Evolutionary conservation across 768 basidiomycete genomes (phyloP).

Genomic region (Lactarius psammicola): DNA sequence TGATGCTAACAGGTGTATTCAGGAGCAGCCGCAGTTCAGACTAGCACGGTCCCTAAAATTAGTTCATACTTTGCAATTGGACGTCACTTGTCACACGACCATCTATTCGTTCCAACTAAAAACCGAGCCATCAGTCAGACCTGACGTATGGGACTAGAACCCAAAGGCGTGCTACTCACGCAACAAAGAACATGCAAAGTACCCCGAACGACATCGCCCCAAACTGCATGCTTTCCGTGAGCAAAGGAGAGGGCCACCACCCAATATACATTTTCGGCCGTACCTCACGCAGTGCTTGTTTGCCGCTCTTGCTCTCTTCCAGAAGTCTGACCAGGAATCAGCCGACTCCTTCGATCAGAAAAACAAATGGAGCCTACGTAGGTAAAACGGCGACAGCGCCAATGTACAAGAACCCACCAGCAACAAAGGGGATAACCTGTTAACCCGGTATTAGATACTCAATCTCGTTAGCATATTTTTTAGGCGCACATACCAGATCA

Average conservation of each 20-base stretch:
- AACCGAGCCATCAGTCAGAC: slow-evolving; percentile 25
- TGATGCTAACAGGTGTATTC: neutral
- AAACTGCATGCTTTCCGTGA: slow-evolving; percentile 54
- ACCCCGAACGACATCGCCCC: slow-evolving; percentile 90
- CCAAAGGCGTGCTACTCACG: slow-evolving; percentile 54
- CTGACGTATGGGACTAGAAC: slow-evolving; percentile 21
- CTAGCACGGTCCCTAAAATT: slow-evolving; percentile 12
- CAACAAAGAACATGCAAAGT: slow-evolving; percentile 87
- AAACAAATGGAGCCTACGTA: slow-evolving; percentile 55
- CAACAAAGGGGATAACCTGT: slow-evolving; percentile 86
- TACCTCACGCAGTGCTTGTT: slow-evolving; percentile 90
- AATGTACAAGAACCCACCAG: slow-evolving; percentile 91
- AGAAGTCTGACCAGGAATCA: slow-evolving; percentile 53
- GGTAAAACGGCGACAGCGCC: slow-evolving; percentile 90
- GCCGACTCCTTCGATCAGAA: slow-evolving; percentile 19
- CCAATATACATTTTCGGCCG: slow-evolving; percentile 31
- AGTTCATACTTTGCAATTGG: neutral
- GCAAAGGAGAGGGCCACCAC: slow-evolving; percentile 7
- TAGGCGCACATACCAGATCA: slow-evolving; percentile 65
- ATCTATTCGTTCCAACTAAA: slow-evolving; percentile 74
- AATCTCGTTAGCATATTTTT: slow-evolving; percentile 20
- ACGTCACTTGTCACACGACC: slow-evolving; percentile 26
- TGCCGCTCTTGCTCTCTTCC: slow-evolving; percentile 82
- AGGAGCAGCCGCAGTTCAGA: slow-evolving; percentile 3
- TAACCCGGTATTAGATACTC: slow-evolving; percentile 20